Conservation (phyloP, 148 eudicot genomes). For the Amaranthus cruentus region DNA sequence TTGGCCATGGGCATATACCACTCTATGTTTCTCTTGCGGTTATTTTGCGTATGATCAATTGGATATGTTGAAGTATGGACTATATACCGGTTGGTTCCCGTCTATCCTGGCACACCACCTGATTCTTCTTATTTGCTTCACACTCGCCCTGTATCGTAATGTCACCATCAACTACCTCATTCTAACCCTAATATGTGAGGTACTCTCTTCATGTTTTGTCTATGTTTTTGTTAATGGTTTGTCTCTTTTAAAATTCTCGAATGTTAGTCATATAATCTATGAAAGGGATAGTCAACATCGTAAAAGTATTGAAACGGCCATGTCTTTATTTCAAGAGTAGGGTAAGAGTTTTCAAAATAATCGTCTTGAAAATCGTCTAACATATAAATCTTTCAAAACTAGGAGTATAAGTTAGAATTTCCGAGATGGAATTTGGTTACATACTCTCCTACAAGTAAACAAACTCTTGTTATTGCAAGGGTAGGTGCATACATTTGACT, state of each 20-base stretch:
- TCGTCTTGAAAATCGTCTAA: too few species aligned
- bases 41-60: conserved; percentile 94
- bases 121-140: conserved; percentile 82
- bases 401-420: too few species aligned
- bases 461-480: too few species aligned
- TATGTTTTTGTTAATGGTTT: not conserved
- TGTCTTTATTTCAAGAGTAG: too few species aligned
- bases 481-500: too few species aligned
- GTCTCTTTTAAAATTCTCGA: not conserved
- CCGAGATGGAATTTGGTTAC: too few species aligned
- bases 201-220: conserved; percentile 12
- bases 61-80: conserved; percentile 67
- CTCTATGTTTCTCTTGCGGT: conserved; percentile 77
- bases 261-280: not conserved
- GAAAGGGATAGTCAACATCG: too few species aligned
- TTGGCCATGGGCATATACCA: conserved; percentile 77
- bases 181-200: conserved; percentile 94
- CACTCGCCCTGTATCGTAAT: conserved; percentile 78
- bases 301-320: too few species aligned
- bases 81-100: conserved; percentile 70
- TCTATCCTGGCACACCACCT: conserved; percentile 80
- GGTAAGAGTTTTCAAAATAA: too few species aligned
- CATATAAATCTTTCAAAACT: too few species aligned
- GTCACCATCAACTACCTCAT: conserved; percentile 95
- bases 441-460: too few species aligned